Base-by-base conservation (phyloP, 2,329 filamentous ascomycete species). In the Neodidymelliopsis sp. region DNA sequence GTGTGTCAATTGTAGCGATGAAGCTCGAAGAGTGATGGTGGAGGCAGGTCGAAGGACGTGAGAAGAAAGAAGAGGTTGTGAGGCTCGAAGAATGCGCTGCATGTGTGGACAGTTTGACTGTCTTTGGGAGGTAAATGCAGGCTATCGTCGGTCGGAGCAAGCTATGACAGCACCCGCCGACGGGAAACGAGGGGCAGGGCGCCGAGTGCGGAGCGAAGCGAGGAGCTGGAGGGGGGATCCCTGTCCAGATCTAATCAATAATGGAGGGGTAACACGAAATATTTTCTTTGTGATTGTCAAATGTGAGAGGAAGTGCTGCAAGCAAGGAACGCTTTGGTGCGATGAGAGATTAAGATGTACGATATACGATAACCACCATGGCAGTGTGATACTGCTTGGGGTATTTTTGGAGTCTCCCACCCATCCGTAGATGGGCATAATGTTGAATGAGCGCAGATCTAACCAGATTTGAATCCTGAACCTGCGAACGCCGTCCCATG, bases 401-500 rank as follows among this genome's bases (percentile, higher is more conserved):
- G 22, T 28, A 8, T 42, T 10, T 23, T 19, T 19, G 13, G 28
- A 28, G 27, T n/a, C 12, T 6, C 18, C 31, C 12, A n/a, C 18
- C 12, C 40, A 30, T 36, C 28, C 23, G 6, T 31, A 15, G 23
- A 50, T 27, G 47, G n/a, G 13, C 13, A 40, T 44, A 40, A 44
- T 40, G 47, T 50, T 50, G 40, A 41, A 50, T 50, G 35, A 31
- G 36, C 40, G 45, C 29, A 22, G 36, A 23, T 30, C 25, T 45
- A 36, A 38, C 35, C 35, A n/a, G 15, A 18, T 18, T 30, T n/a
- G 19, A 36, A 30, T 36, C 29, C 35, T 29, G 35, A 46, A 41
- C 49, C 49, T 49, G 20, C 49, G 40, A 65, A 65, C 57, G 56
- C 63, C 63, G 39, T 49, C 40, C 44, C 28, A 65, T 63, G 63